Base-by-base conservation (phyloP, 352 stramenopile genomes). In the Stramenopiles sp. region DNA sequence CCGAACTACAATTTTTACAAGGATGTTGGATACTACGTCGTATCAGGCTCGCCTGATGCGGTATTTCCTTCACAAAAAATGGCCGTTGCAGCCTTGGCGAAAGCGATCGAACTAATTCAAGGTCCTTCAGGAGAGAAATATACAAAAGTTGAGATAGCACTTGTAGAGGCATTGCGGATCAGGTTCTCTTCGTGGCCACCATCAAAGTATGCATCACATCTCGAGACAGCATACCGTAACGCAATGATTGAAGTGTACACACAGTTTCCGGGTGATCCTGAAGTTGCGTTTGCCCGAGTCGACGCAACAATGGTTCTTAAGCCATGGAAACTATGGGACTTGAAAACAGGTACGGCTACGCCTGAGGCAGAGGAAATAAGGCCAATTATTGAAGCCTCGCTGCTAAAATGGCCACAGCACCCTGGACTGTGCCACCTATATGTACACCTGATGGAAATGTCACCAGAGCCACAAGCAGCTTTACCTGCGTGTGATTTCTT, bases 371-470 rank as follows among this genome's bases (percentile, higher is more conserved):
- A 82, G 8, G 86, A 89, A 81, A 88, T 88, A 14, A 75, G 86
- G 76, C n/a, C 55, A 0, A 83, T 89, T 29, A 83, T 92, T 30
- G 86, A 90, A 83, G 78, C 80, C 30, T 81, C 85, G 30, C 80
- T 91, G 30, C 44, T 76, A 30, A 75, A 85, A 29, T 86, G 89
- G 80, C 85, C 86, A 7, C 78, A 85, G 31, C 88, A 92, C 84
- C 86, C 87, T 31, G 88, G 87, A 14, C 82, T 92, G 0, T 90
- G 87, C 81, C 88, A 92, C 81, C 84, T 92, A 75, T 90, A 89
- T 82, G 85, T 90, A 25, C 88, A 92, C 81, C 84, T 92, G 30
- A 87, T 86, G 39, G 88, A 92, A 83, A 91, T 92, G 87, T 88
- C 84, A 30, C 83, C 83, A 27, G 67, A 85, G 81, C 87, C 87